These are phyloP conservation scores for Monilinia aucupariae DNA, from an alignment of 2,329 filamentous ascomycete species.

Conservation along the genomic window DNA sequence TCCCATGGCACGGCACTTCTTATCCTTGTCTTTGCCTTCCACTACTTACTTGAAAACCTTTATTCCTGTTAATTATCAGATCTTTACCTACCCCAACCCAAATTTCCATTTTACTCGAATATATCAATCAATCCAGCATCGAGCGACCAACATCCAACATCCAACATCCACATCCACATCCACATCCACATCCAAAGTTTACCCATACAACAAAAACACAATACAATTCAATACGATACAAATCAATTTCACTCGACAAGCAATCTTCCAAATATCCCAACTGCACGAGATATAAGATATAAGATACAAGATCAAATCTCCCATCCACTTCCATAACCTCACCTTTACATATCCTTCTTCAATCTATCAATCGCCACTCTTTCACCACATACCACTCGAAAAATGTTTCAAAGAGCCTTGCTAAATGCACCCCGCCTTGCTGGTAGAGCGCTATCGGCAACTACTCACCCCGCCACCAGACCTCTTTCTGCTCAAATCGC, in stretches of 20 bases:
- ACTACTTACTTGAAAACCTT: too few relatives aligned
- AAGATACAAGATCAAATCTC: too few relatives aligned
- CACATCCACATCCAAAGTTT: too few relatives aligned
- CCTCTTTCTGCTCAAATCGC: constrained; percentile 25
- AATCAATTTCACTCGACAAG: too few relatives aligned
- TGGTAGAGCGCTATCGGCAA: constrained; percentile 31
- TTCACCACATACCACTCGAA: not conserved
- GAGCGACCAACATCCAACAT: too few relatives aligned
- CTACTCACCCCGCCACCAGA: constrained; percentile 26
- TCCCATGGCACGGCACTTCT: not conserved
- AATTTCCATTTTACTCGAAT: too few relatives aligned
- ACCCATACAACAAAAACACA: too few relatives aligned
- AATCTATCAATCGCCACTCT: not conserved
- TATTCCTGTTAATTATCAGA: constrained; percentile 7
- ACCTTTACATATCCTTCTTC: not conserved
- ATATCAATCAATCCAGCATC: too few relatives aligned
- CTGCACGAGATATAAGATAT: too few relatives aligned
- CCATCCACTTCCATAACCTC: not conserved
- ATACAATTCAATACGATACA: too few relatives aligned
- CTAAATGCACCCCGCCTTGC: constrained; percentile 30
- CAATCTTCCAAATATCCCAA: too few relatives aligned
- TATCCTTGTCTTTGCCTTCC: not conserved
- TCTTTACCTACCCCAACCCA: constrained; percentile 6
- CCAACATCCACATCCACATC: too few relatives aligned
- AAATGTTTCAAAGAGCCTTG: constrained; percentile 34